phyloP scores from a whole-genome alignment of 2,329 filamentous ascomycete species.

The Fusarium sambucinum region DNA sequence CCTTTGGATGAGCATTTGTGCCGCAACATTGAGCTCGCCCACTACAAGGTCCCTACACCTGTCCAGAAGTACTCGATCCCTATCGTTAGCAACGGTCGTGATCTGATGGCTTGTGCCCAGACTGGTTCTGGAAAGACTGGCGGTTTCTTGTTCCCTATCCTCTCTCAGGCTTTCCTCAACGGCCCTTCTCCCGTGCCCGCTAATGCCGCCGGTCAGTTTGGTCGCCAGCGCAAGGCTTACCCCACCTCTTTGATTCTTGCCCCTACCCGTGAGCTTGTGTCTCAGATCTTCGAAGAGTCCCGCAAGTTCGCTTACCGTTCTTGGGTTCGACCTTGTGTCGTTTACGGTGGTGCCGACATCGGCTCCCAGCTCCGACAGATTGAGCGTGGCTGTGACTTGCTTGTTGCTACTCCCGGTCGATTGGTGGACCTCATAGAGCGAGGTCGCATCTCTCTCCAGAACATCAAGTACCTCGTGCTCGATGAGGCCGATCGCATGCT shows the following conservation, averaged over 20 bases:
- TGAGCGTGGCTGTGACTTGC: conserved; percentile 94
- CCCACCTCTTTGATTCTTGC: conserved; percentile 96
- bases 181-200: conserved; percentile 80
- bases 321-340: conserved; percentile 97
- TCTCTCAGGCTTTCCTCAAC: conserved; percentile 95
- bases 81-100: conserved; percentile 97
- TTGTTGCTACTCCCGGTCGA: conserved; percentile 97
- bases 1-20: conserved; percentile 95
- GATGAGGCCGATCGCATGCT: conserved; percentile 99
- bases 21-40: conserved; percentile 91
- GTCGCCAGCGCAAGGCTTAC: conserved; percentile 96
- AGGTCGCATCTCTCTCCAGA: conserved; percentile 95
- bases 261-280: conserved; percentile 97
- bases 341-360: conserved; percentile 99
- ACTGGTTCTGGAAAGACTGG: conserved; percentile 99
- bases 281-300: conserved; percentile 97
- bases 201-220: conserved; percentile 76
- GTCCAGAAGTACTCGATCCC: conserved; percentile 99
- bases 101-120: conserved; percentile 99
- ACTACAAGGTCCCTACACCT: conserved; percentile 95
- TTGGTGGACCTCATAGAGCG: conserved; percentile 98
- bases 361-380: conserved; percentile 98
- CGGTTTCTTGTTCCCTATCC: conserved; percentile 98
- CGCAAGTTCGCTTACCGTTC: conserved; percentile 99
- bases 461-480: conserved; percentile 99